Evolutionary conservation across 1,139 yeast species (phyloP).

Genomic region (Zygosaccharomyces sapae): DNA sequence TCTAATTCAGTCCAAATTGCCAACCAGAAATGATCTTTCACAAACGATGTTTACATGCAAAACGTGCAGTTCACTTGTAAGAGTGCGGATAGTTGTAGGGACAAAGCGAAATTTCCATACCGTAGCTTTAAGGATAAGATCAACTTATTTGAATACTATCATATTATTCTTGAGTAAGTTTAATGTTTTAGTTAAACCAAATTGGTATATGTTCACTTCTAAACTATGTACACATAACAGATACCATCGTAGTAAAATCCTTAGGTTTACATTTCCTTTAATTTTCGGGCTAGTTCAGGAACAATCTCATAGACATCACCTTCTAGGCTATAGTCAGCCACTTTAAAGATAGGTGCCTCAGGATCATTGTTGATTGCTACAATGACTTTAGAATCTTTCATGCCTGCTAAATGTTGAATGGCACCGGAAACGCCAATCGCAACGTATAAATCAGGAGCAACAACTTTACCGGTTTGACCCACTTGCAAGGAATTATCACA

Average conservation of each 20-base stretch:
- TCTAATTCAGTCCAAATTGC: no score
- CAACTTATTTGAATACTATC: not conserved
- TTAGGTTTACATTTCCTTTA: slow-evolving; percentile 32
- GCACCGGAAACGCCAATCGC: slow-evolving; percentile 97
- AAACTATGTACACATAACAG: not conserved
- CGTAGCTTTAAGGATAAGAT: no score
- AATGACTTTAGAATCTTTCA: slow-evolving; percentile 92
- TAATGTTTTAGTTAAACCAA: no score
- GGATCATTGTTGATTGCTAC: slow-evolving; percentile 89
- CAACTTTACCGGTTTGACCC: slow-evolving; percentile 97
- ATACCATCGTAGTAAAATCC: not conserved
- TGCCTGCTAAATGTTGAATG: slow-evolving; percentile 96
- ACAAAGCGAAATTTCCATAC: no score
- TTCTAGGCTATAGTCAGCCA: slow-evolving; percentile 85
- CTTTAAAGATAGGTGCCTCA: slow-evolving; percentile 89
- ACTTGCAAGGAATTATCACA: slow-evolving; percentile 97
- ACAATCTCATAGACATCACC: slow-evolving; percentile 82
- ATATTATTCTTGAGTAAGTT: not conserved
- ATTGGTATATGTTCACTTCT: no score
- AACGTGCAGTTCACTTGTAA: no score
- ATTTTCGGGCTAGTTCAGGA: slow-evolving; percentile 80
- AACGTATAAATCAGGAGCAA: slow-evolving; percentile 90
- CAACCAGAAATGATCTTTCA: no score
- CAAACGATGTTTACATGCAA: no score
- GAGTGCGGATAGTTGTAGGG: not conserved